Conservation (phyloP, 1,284 basidiomycete genomes). For the Trametes pubescens region DNA sequence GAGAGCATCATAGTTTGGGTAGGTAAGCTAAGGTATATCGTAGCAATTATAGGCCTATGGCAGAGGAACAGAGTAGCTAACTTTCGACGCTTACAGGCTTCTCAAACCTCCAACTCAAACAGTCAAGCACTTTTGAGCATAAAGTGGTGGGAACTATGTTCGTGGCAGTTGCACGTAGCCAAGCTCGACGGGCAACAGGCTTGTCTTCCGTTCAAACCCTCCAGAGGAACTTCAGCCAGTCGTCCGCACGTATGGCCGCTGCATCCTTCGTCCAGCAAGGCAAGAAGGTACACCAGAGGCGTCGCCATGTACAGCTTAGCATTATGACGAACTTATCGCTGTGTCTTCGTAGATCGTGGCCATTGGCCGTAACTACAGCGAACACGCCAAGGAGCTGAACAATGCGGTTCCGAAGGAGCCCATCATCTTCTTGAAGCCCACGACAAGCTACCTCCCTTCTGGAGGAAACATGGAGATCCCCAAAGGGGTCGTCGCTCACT, state of each 20-base stretch:
- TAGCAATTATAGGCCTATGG: no score
- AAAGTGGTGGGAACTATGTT: conserved; percentile 19
- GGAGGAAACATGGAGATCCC: conserved; percentile 90
- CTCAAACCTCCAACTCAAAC: no score
- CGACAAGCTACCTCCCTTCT: conserved; percentile 84
- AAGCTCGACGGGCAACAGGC: conserved; percentile 2
- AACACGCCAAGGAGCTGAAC: conserved; percentile 92
- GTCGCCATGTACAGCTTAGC: background rate
- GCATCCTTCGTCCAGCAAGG: conserved; percentile 56
- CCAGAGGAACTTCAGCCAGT: conserved; percentile 30
- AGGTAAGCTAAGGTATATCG: no score
- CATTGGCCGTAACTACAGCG: conserved; percentile 86
- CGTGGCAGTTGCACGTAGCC: conserved; percentile 15
- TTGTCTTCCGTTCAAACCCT: background rate
- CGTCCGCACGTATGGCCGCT: conserved; percentile 41
- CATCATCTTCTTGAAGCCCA: conserved; percentile 99
- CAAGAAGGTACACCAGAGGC: conserved; percentile 49
- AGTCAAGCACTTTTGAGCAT: no score
- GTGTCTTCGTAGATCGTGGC: conserved; percentile 75
- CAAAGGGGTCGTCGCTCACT: conserved; percentile 83
- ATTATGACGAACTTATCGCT: background rate
- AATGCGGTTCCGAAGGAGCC: conserved; percentile 94
- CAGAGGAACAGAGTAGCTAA: no score
- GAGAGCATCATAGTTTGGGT: no score
- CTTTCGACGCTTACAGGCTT: no score